Evolutionary conservation across 495 filamentous ascomycete species (phyloP).

Genomic region (Lasiosphaeris hirsuta): DNA sequence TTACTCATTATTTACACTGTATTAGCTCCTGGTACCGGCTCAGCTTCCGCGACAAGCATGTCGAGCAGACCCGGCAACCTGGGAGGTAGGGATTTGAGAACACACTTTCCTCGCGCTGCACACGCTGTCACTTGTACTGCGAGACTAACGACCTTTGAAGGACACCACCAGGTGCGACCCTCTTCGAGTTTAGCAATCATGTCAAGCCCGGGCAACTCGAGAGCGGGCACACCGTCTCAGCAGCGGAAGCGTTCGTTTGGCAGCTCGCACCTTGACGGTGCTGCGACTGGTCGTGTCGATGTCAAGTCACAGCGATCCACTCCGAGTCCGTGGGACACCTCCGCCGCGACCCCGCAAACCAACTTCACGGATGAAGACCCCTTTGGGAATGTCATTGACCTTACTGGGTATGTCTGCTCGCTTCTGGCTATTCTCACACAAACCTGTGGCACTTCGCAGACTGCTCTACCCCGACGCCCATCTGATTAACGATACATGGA

Average conservation of each 20-base stretch:
- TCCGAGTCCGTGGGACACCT: slow-evolving; percentile 16
- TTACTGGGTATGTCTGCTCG: slow-evolving; percentile 26
- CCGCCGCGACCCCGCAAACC: background rate
- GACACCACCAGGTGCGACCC: background rate
- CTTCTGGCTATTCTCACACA: background rate
- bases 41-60: background rate
- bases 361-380: background rate
- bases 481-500: background rate
- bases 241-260: slow-evolving; percentile 37
- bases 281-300: background rate
- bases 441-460: background rate
- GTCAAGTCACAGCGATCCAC: slow-evolving; percentile 34
- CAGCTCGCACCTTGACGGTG: slow-evolving; percentile 22
- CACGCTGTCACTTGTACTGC: no score
- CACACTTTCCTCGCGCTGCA: no score
- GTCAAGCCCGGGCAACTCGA: slow-evolving; percentile 10
- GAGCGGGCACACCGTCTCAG: background rate
- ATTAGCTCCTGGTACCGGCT: background rate
- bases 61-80: no score
- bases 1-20: background rate
- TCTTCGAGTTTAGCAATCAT: slow-evolving; percentile 10
- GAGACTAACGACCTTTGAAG: background rate
- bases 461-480: no score
- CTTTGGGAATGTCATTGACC: slow-evolving; percentile 21
- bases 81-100: no score